Base-by-base conservation (phyloP, 257 asterid species). In the Thymus mandschuricus region DNA sequence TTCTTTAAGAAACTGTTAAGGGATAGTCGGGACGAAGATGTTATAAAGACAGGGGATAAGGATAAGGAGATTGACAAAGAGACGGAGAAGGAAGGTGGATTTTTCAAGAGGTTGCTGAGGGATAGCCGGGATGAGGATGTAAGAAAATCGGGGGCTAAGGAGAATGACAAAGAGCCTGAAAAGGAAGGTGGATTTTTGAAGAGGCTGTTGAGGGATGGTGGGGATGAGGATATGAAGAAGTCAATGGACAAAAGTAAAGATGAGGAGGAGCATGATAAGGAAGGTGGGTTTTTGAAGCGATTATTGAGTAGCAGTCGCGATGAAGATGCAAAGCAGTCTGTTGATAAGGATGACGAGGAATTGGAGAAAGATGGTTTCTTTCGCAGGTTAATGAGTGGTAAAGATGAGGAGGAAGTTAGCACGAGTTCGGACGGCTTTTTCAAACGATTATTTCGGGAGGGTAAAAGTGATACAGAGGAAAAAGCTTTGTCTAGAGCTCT, bases 301-400 rank as follows among this genome's bases (percentile, higher is more conserved):
- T 78, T 88, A 52, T 77, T 88, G 70, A 83, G 85, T 72, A 86
- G 78, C 75, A 87, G 81, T 55, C 83, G 83, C 69, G 93, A 89
- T 79, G 96, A 86, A 54, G 87, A 87, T 74, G 60, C 70, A 46
- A 82, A 85, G 75, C 84, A 82, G 77, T 82, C 89, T 0, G 60
- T 79, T 80, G 92, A 86, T 78, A 89, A 81, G 82, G 82, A 79
- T 68, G 92, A 82, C 13, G 92, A 85, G 65, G 94, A 87, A 60
- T 78, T 78, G 8, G 96, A 92, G 82, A 89, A 83, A 72, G 92
- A 92, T 77, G 96, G 98, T 5, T 92, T 89, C 77, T 86, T 89
- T 69, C 77, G 88, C 76, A 85, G 96, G 78, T 60, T 88, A 38
- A 64, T 84, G 82, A 86, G 88, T 75, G 74, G 56, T 54, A 88